phyloP scores from a whole-genome alignment of 2,329 filamentous ascomycete genomes.

The Setomelanomma holmii region DNA sequence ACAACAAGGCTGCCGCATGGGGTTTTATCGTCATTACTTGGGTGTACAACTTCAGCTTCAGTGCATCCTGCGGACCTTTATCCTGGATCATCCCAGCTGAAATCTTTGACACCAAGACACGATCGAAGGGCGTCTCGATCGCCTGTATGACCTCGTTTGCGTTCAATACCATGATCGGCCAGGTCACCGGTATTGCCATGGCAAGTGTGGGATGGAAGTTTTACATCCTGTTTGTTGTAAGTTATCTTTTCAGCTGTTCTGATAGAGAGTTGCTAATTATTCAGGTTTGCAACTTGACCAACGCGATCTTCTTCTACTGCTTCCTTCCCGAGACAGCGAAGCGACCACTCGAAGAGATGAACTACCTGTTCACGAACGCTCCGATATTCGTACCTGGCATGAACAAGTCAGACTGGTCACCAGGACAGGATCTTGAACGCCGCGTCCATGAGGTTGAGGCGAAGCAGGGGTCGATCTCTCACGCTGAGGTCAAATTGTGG shows the following conservation, averaged over 20 bases:
- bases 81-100: conserved; percentile 71
- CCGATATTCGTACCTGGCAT: conserved; percentile 68
- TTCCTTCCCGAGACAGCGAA: conserved; percentile 71
- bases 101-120: conserved; percentile 79
- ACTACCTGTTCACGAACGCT: conserved; percentile 69
- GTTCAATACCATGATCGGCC: conserved; percentile 79
- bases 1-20: conserved; percentile 67
- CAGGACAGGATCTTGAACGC: conserved; percentile 64
- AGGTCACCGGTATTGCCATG: conserved; percentile 70
- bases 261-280: background rate
- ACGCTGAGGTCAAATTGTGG: conserved; percentile 20
- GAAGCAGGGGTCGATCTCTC: conserved; percentile 51
- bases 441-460: conserved; percentile 64
- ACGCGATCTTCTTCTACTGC: conserved; percentile 72
- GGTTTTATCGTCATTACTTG: conserved; percentile 80
- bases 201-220: conserved; percentile 61
- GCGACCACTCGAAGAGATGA: conserved; percentile 72
- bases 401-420: conserved; percentile 60
- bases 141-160: conserved; percentile 76
- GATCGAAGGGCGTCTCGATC: conserved; percentile 76
- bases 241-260: conserved; percentile 13
- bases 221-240: conserved; percentile 66
- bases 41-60: conserved; percentile 82
- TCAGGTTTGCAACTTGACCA: conserved; percentile 70
- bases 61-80: conserved; percentile 72